A percentile compares a stretch with the other conserved stretches of the same genome.
phyloP scores from a whole-genome alignment of 768 basidiomycete species.

The Serendipita sp. region DNA sequence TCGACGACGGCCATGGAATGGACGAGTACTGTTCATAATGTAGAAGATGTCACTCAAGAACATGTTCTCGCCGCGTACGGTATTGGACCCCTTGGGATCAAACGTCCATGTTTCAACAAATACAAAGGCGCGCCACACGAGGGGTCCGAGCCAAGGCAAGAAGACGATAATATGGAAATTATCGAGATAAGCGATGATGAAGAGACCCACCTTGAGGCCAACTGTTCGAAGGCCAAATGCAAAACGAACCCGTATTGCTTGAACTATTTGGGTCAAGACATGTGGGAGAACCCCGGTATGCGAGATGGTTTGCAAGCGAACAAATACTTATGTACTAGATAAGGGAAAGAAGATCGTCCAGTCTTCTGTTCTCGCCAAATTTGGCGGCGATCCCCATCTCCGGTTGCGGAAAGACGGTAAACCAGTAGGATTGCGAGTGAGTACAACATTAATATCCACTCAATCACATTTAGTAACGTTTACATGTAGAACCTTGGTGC shows the following conservation, averaged over 20 bases:
- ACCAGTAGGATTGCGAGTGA: slow-evolving; percentile 66
- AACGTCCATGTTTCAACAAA: neutral
- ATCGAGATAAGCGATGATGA: slow-evolving; percentile 14
- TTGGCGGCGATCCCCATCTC: slow-evolving; percentile 39
- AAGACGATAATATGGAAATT: neutral
- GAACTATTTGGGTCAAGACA: slow-evolving; percentile 71
- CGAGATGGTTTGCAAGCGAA: neutral
- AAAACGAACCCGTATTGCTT: slow-evolving; percentile 68
- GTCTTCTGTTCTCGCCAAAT: slow-evolving; percentile 25
- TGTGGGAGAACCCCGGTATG: slow-evolving; percentile 60
- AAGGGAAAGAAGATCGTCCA: slow-evolving; percentile 34
- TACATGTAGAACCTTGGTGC: slow-evolving; percentile 72
- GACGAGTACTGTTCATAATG: neutral
- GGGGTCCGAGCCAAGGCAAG: neutral
- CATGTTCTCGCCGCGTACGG: neutral
- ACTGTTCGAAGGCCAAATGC: slow-evolving; percentile 49
- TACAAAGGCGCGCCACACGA: neutral
- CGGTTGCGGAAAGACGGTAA: slow-evolving; percentile 32
- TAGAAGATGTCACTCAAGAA: neutral
- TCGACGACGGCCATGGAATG: neutral
- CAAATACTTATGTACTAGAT: slow-evolving; percentile 22
- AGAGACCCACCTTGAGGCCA: slow-evolving; percentile 38
- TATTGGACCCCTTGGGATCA: neutral
- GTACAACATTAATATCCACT: slow-evolving; percentile 8
- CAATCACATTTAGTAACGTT: neutral